Evolutionary conservation across 495 filamentous ascomycete species (phyloP), one percentile per base, ranked within the genome.

Genomic region (Penicillium paxilli): DNA sequence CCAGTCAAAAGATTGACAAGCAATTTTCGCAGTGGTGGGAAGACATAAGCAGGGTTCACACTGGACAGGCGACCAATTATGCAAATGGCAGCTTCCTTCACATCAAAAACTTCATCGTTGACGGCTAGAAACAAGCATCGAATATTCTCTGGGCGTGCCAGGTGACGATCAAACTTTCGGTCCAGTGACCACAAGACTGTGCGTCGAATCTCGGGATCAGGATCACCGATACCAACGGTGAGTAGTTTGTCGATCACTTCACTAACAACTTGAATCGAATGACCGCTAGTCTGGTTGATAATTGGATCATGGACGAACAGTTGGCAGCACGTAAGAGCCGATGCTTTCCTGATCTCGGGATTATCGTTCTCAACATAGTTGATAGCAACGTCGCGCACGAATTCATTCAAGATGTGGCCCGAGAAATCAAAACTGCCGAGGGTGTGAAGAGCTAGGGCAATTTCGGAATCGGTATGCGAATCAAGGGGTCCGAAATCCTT

Each of bases 311-410:
- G 84, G 9, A 97, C 89, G 63, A 97, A 96, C 35, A 99, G 82
- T 61, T 99, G 94, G 65, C 94, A 99, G 71, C 95, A 97, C 21
- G 95, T 99, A 52, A 99, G 80, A 26, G 95, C 93, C 11, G 94
- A 91, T 11, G 93, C 92, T 67, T 96, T 93, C 51, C 94, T 86
- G 49, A 97, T 96, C 52, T 95, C 90, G 0, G 90, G 83, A 63
- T 96, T 95, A 54, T 96, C 92, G 52, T 93, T 93, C 63, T 98
- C 92, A 47, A 97, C 93, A 57, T 95, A 99, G 67, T 91, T 92
- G 63, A 99, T 96, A 5, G 95, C 95, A 49, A 98, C 94, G 68
- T 99, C 94, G 22, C 94, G 90, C 35, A 98, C 94, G 56, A 99
- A 99, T 62, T 99, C 94, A 59, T 99, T 99, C 12, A 99, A 72